Percentiles rank a stretch among this genome's conserved stretches.
These are phyloP conservation scores for Neurospora intermedia DNA, from an alignment of 495 filamentous ascomycete species.

Conservation along the genomic window DNA sequence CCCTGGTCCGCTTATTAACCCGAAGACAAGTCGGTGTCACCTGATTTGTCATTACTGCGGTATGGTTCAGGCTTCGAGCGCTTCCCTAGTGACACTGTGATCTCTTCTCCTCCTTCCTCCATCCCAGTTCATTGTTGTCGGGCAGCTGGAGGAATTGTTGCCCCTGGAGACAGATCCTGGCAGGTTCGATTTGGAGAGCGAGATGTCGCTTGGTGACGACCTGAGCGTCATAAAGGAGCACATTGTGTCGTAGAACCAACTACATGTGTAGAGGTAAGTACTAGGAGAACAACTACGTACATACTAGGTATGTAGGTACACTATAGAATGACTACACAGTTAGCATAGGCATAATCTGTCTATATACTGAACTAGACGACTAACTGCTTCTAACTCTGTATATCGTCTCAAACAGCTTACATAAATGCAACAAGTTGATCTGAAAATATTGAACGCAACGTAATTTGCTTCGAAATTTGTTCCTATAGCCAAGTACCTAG, in stretches of 20 bases:
- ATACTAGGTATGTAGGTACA: background rate
- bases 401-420: background rate
- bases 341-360: background rate
- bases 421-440: background rate
- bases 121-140: background rate
- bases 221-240: background rate
- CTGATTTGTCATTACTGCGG: background rate
- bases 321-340: background rate
- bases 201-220: background rate
- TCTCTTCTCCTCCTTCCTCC: background rate
- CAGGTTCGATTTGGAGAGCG: background rate
- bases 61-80: background rate
- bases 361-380: background rate
- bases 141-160: background rate
- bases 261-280: background rate
- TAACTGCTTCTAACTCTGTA: background rate
- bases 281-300: background rate
- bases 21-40: background rate
- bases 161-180: background rate
- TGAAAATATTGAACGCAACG: background rate
- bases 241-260: background rate
- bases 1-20: too few species aligned
- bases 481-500: background rate
- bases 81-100: background rate
- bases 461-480: background rate